Evolutionary conservation across 176 grass and related monocot species (phyloP), one percentile per base, ranked within the genome.

Genomic region (Rhynchospora tenuis): DNA sequence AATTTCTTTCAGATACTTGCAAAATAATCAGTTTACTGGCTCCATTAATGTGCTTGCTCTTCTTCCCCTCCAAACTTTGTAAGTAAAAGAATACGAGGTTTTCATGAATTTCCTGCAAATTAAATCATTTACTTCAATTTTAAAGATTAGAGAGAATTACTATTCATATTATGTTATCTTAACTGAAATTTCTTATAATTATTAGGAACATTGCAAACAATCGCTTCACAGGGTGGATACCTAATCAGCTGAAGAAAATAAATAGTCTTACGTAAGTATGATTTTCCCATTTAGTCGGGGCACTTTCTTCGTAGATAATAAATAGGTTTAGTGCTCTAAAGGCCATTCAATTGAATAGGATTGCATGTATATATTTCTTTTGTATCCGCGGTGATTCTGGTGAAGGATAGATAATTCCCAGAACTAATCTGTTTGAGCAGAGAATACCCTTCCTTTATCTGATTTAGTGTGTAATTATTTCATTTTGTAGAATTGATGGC

Each of bases 161-260:
- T 81, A 74, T 23, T 71, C 45, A 28, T 84, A 81, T 73, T 60
- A 56, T 9, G 5, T 31, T 17, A n/a, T 16, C 51, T 84, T 70
- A 83, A 83, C 91, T 70, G 62, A 87, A 78, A 64, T 88, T 33
- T 19, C 28, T 75, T 83, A 27, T 77, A 57, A 42, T 84, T 93
- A 8, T 38, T 83, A 98, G 96, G 89, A 98, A 98, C 85, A 69
- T 98, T 79, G 90, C 80, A 80, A 98, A 83, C 86, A 98, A 98
- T 58, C 89, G 3, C 59, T 98, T 98, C 84, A 98, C 91, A 77
- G 96, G 96, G 57, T 98, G 96, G 96, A 95, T 98, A 87, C 96
- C 96, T 84, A 85, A 80, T 83, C 89, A 91, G 62, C 84, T 98
- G 59, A 98, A 90, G 85, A 90, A 89, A 70, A 98, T 98, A 91